A percentile compares a stretch with the other conserved stretches of the same genome.
Evolutionary conservation across 148 eudicot species (phyloP).

Genomic region (Arctostaphylos glauca): DNA sequence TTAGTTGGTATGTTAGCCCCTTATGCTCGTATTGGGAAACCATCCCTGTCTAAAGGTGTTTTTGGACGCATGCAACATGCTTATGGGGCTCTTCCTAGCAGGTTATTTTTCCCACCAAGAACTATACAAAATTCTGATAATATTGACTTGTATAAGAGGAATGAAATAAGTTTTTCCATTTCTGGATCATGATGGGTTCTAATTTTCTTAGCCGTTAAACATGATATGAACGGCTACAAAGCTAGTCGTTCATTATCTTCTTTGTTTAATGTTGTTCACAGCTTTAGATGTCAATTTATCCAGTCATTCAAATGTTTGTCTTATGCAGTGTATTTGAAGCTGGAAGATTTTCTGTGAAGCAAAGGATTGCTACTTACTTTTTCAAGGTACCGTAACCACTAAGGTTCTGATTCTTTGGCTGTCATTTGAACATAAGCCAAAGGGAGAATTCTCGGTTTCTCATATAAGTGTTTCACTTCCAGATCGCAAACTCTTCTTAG

Average conservation of each 20-base stretch:
- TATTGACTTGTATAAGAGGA: not conserved
- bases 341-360: conserved; percentile 56
- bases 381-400: conserved; percentile 42
- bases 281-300: not conserved
- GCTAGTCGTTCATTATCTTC: not conserved
- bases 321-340: conserved; percentile 66
- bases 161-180: not conserved
- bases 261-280: conserved; percentile 10
- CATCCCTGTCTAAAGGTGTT: conserved; percentile 39
- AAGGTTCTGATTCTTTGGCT: not conserved
- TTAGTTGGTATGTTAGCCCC: conserved; percentile 77
- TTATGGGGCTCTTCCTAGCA: conserved; percentile 59
- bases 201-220: not conserved
- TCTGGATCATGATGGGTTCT: not conserved
- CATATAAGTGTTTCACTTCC: not conserved
- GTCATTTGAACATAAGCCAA: not conserved
- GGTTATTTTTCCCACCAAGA: conserved; percentile 29
- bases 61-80: conserved; percentile 45
- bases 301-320: not conserved
- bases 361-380: conserved; percentile 59
- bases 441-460: not conserved
- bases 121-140: not conserved
- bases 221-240: not conserved
- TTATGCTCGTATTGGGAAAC: conserved; percentile 61
- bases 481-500: not conserved